phyloP scores from a whole-genome alignment of 169 alveolate genomes.

The Plasmodium knowlesi region DNA sequence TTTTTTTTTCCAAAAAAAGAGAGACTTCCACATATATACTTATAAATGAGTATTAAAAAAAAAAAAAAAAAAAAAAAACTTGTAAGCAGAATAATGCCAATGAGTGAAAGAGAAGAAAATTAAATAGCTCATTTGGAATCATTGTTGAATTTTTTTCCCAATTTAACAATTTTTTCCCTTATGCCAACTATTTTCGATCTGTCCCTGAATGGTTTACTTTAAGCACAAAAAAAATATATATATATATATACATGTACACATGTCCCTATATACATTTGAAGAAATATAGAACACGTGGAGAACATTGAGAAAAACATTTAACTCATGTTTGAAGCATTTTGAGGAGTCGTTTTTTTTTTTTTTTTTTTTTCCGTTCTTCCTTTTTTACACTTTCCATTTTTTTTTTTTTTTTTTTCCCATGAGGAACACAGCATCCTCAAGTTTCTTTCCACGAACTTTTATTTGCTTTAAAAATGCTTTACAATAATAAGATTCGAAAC shows the following conservation, averaged over 20 bases:
- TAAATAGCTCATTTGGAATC: background rate
- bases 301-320: background rate
- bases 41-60: background rate
- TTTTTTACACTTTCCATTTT: conserved; percentile 1
- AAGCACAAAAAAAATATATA: background rate
- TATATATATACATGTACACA: background rate
- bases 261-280: background rate
- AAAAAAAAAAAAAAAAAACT: background rate
- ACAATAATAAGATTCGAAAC: background rate
- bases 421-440: background rate
- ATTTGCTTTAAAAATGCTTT: background rate
- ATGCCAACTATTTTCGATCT: background rate
- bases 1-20: background rate
- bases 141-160: background rate
- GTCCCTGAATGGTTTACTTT: background rate
- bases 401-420: conserved; percentile 2
- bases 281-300: background rate
- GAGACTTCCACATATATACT: background rate
- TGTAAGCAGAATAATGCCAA: background rate
- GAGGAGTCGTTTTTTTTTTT: conserved; percentile 13
- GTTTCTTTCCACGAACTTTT: background rate
- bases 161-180: background rate
- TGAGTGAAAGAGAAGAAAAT: background rate
- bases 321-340: background rate
- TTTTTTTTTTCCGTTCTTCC: conserved; percentile 5